Percentiles rank a stretch among this genome's conserved stretches.
Evolutionary conservation across 164 flowering plant species (phyloP).

Genomic region (Liquidambar formosana): DNA sequence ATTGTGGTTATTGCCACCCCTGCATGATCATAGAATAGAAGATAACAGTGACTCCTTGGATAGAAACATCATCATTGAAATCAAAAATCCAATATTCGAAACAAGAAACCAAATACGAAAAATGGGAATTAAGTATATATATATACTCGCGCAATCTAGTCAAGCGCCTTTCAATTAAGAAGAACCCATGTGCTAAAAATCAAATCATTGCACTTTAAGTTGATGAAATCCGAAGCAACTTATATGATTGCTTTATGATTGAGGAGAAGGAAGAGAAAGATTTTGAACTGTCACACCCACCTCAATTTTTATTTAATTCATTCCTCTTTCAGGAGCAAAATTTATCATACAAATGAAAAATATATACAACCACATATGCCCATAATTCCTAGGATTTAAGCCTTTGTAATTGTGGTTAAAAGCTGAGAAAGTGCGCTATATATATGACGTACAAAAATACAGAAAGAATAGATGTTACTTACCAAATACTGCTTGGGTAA

Average conservation of each 20-base stretch:
- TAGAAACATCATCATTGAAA: background rate
- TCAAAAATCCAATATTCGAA: too few relatives aligned
- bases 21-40: background rate
- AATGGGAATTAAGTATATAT: too few relatives aligned
- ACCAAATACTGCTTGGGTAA: conserved; percentile 2
- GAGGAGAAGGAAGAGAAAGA: background rate
- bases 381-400: too few relatives aligned
- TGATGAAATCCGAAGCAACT: too few relatives aligned
- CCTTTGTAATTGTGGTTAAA: too few relatives aligned
- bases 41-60: background rate
- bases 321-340: background rate
- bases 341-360: too few relatives aligned
- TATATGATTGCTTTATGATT: background rate
- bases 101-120: too few relatives aligned
- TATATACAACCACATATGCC: too few relatives aligned
- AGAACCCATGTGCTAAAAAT: background rate
- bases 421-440: too few relatives aligned
- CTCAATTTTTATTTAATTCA: background rate
- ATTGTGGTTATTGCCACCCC: background rate
- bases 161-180: background rate
- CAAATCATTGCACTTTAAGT: background rate
- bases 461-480: conserved; percentile 5
- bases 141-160: too few relatives aligned
- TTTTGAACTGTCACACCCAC: background rate
- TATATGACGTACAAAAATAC: too few relatives aligned